Evolutionary conservation across 179 eudicot species (phyloP).

Genomic region (Beta macrorhiza): DNA sequence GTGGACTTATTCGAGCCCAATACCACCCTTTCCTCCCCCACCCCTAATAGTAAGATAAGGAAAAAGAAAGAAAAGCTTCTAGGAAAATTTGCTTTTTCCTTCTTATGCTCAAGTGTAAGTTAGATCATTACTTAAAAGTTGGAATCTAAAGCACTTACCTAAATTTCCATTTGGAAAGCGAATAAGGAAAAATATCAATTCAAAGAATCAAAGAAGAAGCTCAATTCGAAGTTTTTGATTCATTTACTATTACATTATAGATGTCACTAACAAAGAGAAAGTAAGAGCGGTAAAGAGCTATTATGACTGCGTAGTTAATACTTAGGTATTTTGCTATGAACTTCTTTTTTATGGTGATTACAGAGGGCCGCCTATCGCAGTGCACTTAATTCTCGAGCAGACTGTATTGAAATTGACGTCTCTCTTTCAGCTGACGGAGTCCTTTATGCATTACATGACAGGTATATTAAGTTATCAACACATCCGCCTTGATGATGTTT

Average conservation of each 20-base stretch:
- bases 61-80: neutral
- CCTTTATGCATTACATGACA: constrained; percentile 91
- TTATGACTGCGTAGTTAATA: neutral
- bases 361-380: constrained; percentile 76
- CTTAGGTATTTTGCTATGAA: constrained; percentile 4
- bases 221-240: too few species aligned
- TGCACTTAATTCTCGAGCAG: constrained; percentile 68
- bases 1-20: neutral
- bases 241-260: too few species aligned
- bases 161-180: too few species aligned
- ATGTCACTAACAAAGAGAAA: too few species aligned
- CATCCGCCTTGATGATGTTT: neutral
- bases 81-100: neutral
- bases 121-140: neutral
- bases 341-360: constrained; percentile 21
- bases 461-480: constrained; percentile 41
- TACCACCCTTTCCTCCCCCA: neutral
- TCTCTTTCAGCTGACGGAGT: constrained; percentile 89
- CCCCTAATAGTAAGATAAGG: neutral
- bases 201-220: too few species aligned
- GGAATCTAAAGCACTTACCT: neutral
- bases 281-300: neutral
- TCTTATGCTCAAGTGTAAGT: neutral
- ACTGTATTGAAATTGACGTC: constrained; percentile 95
- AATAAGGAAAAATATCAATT: too few species aligned